Base-by-base conservation (phyloP, 768 basidiomycete genomes). In the Hygrophorus russula region DNA sequence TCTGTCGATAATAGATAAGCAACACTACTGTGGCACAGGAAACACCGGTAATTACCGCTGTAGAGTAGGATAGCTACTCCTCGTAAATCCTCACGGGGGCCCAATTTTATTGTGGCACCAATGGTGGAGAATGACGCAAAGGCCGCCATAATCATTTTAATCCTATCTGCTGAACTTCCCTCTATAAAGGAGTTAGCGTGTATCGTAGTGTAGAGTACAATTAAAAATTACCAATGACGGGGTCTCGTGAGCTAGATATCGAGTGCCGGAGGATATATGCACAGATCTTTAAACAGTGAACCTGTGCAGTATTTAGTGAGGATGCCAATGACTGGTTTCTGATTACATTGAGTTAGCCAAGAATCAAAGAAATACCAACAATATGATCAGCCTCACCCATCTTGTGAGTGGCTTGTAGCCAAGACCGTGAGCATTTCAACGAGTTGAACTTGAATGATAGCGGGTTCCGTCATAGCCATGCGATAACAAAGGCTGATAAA, bases 401-500 rank as follows among this genome's bases (percentile, higher is more conserved):
- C 35, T 11, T 40, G 27, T 7, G 14, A 10, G 34, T 39, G 54
- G 37, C 59, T 52, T 70, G 65, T 57, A 9, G 80, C 78, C 45
- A 90, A 76, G 3, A 65, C 61, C 1, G 73, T 61, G 27, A 91
- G 59, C 31, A 84, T 74, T 49, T 84, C 82, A 2, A 88, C 65
- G 15, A 97, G 69, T 43, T 82, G 74, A 0, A 74, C 63, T 53
- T 91, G 84, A 24, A 89, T 73, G 0, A 53, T 64, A 1, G 87
- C 78, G 0, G 80, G 66, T 55, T 94, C 92, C 0, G 85, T 86
- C 73, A 97, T 78, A 0, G 83, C 88, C 62, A 97, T 78, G 4
- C 94, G 77, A 56, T 94, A 91, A 56, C 82, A 89, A 3, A 97
- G 66, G 37, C 81, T 82, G 51, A 83, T 76, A 35, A 98, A 78